Evolutionary conservation across 495 filamentous ascomycete species (phyloP), one percentile per base, ranked within the genome.

Genomic region (Penicillium ochrochloron): DNA sequence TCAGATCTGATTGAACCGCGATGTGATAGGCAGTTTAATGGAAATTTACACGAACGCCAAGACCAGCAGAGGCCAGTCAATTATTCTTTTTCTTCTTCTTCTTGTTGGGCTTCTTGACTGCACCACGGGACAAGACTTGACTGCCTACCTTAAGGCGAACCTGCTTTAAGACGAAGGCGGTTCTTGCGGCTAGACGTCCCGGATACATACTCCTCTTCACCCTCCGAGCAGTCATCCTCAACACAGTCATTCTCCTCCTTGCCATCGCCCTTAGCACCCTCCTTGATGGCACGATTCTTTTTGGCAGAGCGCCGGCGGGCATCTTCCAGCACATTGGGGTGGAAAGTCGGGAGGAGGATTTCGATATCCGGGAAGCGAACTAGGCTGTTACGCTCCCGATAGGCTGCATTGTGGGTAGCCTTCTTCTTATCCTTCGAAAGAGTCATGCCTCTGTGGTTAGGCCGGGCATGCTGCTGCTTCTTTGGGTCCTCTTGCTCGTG

Each of bases 341-440:
- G 17, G 17, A 44, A 44, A 0, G 41, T 44, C 5, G 89, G 89
- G 21, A 92, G 73, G 33, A 92, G n/a, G n/a, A n/a, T 83, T 70
- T 91, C 89, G 37, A 92, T 81, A 66, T 90, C 89, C 0, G 89
- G 89, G 44, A 91, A 86, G 12, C 63, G 61, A 1, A 68, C 54
- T 0, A 37, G 42, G 37, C 64, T 72, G 2, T 21, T 1, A 1
- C 56, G 64, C 21, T 57, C 39, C 1, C 59, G 57, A 5, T 23
- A 17, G n/a, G 54, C 42, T 21, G 27, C 12, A 7, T 56, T 61
- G 19, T 59, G 57, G 10, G 29, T 52, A 27, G 21, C 5, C 17
- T 55, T 27, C 48, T 23, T 33, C 10, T 35, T 7, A 11, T 23
- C 19, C 31, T 55, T 37, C 3, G 33, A 23, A 3, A 21, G 17